Percentiles rank a stretch among this genome's conserved stretches.
phyloP scores from a whole-genome alignment of 2,329 filamentous ascomycete genomes.

The Pleoardoris graminearum region DNA sequence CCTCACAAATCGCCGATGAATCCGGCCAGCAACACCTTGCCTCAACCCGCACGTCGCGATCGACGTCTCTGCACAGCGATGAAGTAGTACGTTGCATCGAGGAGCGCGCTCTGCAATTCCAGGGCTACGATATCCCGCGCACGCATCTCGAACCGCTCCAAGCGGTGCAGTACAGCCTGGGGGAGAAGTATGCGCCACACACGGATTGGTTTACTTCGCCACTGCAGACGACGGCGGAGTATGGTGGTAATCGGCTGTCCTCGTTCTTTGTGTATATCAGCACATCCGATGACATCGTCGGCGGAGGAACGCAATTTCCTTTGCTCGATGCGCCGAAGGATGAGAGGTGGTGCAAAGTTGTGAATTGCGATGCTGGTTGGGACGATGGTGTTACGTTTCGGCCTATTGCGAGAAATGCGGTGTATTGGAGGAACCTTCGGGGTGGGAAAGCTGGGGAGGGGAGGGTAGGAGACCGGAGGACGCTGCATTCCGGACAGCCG shows the following conservation, averaged over 20 bases:
- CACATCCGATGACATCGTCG: conserved; percentile 48
- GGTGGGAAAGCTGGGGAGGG: conserved; percentile 51
- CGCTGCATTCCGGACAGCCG: conserved; percentile 59
- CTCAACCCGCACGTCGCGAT: conserved; percentile 25
- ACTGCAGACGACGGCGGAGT: conserved; percentile 21
- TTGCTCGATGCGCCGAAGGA: conserved; percentile 50
- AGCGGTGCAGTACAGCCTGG: conserved; percentile 52
- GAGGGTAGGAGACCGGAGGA: conserved; percentile 53
- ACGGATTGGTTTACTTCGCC: conserved; percentile 56
- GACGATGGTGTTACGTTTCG: conserved; percentile 58
- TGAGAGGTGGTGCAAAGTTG: conserved; percentile 57
- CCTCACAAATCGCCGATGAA: conserved; percentile 25
- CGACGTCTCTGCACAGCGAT: conserved; percentile 39
- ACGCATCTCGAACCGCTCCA: conserved; percentile 55
- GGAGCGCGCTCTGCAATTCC: conserved; percentile 58
- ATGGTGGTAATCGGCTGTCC: conserved; percentile 49
- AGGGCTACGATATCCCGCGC: conserved; percentile 55
- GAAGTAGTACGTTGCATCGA: conserved; percentile 59
- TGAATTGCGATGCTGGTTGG: conserved; percentile 53
- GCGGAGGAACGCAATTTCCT: conserved; percentile 64
- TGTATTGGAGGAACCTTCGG: conserved; percentile 64
- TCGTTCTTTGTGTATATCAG: conserved; percentile 65
- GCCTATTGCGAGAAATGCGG: conserved; percentile 58
- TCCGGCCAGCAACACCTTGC: conserved; percentile 27
- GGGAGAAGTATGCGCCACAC: conserved; percentile 59